Percentiles rank a stretch among this genome's conserved stretches.
Evolutionary conservation across 2,329 filamentous ascomycete species (phyloP).

Genomic region (Claviceps pazoutovae): DNA sequence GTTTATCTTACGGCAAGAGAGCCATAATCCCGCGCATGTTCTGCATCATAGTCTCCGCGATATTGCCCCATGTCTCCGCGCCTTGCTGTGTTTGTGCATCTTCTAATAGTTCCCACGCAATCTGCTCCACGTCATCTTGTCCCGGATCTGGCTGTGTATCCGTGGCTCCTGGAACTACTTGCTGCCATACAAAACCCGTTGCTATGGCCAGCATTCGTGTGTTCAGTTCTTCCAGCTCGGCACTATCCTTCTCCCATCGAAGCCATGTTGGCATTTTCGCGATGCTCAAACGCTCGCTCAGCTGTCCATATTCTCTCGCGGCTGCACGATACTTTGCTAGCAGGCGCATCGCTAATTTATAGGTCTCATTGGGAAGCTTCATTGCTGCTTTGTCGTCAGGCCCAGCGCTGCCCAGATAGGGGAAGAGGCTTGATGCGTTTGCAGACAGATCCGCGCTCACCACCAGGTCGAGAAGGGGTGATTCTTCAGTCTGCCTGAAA

Average conservation of each 20-base stretch:
- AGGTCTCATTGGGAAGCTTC: not conserved
- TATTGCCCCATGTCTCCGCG: slow-evolving; percentile 19
- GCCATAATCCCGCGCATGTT: slow-evolving; percentile 12
- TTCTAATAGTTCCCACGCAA: slow-evolving; percentile 21
- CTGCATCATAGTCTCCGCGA: slow-evolving; percentile 15
- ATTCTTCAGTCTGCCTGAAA: not conserved
- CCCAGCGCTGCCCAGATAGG: not conserved
- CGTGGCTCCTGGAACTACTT: slow-evolving; percentile 14
- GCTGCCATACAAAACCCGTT: slow-evolving; percentile 9
- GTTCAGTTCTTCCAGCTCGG: slow-evolving; percentile 17
- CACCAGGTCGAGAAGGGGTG: not conserved
- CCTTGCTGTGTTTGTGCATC: slow-evolving; percentile 10
- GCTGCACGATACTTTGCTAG: slow-evolving; percentile 10
- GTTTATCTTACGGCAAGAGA: slow-evolving; percentile 8
- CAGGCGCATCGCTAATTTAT: not conserved
- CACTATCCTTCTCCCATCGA: slow-evolving; percentile 21
- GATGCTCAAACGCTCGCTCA: slow-evolving; percentile 8
- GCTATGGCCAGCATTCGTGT: slow-evolving; percentile 12
- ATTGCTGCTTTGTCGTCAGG: not conserved
- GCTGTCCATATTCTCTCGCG: slow-evolving; percentile 12
- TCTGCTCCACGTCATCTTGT: slow-evolving; percentile 15
- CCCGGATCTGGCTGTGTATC: not conserved
- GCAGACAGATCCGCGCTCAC: not conserved
- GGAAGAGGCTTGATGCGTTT: not conserved
- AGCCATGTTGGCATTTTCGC: slow-evolving; percentile 15